These are phyloP conservation scores for Aspergillus quadricinctus DNA, from an alignment of 2,329 filamentous ascomycete genomes.

Conservation along the genomic window DNA sequence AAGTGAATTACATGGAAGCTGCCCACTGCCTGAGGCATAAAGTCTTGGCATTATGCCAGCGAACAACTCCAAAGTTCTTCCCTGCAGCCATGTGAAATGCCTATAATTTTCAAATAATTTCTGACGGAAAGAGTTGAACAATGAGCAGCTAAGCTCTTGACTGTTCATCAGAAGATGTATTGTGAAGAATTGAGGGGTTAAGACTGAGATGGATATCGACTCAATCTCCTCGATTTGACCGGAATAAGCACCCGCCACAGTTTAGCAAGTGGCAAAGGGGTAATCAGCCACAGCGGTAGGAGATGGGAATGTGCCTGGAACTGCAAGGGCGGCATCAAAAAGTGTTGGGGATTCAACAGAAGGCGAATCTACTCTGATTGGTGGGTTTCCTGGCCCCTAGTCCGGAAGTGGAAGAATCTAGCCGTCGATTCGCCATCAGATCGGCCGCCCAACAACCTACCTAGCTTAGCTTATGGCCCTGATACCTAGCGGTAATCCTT, in stretches of 20 bases:
- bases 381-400: not conserved
- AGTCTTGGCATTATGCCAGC: too few relatives aligned
- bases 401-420: slow-evolving; percentile 7
- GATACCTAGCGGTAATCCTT: not conserved
- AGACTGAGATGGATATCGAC: too few relatives aligned
- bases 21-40: not conserved
- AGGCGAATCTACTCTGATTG: slow-evolving; percentile 7
- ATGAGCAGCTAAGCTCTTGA: not conserved
- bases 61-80: too few relatives aligned
- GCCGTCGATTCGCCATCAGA: slow-evolving; percentile 10
- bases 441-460: slow-evolving; percentile 16
- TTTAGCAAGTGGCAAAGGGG: not conserved
- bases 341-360: slow-evolving; percentile 34
- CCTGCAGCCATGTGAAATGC: not conserved
- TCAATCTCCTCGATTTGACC: not conserved
- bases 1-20: not conserved
- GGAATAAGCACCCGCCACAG: not conserved
- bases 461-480: not conserved
- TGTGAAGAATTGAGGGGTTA: not conserved
- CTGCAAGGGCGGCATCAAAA: slow-evolving; percentile 14
- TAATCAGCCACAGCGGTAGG: slow-evolving; percentile 6
- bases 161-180: not conserved
- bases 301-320: not conserved
- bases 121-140: not conserved
- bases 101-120: not conserved